These are phyloP conservation scores for Hypomyces rosellus DNA, from an alignment of 2,329 filamentous ascomycete species.

Conservation along the genomic window DNA sequence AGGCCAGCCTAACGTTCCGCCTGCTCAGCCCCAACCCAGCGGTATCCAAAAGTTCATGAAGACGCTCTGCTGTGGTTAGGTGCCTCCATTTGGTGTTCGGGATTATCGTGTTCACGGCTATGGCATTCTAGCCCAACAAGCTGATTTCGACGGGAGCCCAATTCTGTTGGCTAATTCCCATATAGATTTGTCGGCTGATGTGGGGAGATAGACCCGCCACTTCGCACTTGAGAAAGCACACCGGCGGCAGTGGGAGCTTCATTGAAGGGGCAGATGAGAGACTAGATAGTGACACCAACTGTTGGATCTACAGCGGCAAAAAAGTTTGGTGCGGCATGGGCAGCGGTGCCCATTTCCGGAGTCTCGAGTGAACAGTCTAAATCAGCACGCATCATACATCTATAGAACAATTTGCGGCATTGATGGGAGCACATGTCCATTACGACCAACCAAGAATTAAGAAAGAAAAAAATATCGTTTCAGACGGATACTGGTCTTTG, in stretches of 20 bases:
- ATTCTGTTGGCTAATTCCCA: constrained; percentile 6
- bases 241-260: background rate
- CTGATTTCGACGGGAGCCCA: constrained; percentile 2
- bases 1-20: constrained; percentile 48
- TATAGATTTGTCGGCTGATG: background rate
- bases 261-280: background rate
- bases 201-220: background rate
- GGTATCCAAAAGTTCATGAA: constrained; percentile 92
- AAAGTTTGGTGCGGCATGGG: constrained; percentile 1
- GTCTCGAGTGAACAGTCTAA: background rate
- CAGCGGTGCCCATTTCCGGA: constrained; percentile 1
- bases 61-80: constrained; percentile 79
- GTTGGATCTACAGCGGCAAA: background rate
- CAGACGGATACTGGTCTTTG: constrained; percentile 18
- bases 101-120: constrained; percentile 19
- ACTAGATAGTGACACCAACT: background rate
- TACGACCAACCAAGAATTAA: constrained; percentile 14
- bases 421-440: constrained; percentile 17
- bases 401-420: constrained; percentile 18
- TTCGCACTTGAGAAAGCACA: background rate
- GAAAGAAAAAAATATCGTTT: background rate
- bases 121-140: constrained; percentile 8
- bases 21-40: constrained; percentile 61
- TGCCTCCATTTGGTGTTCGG: constrained; percentile 17
- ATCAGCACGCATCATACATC: constrained; percentile 14